Conservation (phyloP, 2,329 filamentous ascomycete species). For the Pseudogymnoascus destructans region DNA sequence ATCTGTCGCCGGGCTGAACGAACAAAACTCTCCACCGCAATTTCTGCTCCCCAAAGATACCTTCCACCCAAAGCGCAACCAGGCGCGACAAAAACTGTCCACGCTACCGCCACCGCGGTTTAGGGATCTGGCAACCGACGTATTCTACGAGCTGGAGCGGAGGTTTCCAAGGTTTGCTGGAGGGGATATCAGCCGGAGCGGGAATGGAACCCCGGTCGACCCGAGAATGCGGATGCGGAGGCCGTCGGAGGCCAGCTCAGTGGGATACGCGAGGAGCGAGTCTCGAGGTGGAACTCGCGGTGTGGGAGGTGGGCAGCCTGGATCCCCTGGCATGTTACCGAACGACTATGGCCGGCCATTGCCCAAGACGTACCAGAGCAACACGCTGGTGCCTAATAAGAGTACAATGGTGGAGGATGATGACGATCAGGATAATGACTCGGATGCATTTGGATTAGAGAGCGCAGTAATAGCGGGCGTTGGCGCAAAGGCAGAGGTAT, state of each 20-base stretch:
- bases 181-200: conserved; percentile 51
- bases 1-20: conserved; percentile 35
- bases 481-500: conserved; percentile 32
- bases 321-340: conserved; percentile 43
- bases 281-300: conserved; percentile 27
- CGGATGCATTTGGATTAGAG: conserved; percentile 51
- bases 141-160: conserved; percentile 88
- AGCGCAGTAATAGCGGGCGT: conserved; percentile 24
- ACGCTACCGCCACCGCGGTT: conserved; percentile 80
- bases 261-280: conserved; percentile 27
- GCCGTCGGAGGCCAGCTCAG: conserved; percentile 46
- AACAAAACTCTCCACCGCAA: conserved; percentile 42
- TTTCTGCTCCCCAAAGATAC: conserved; percentile 73
- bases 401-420: conserved; percentile 96
- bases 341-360: conserved; percentile 63
- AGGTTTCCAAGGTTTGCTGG: conserved; percentile 71
- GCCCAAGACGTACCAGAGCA: conserved; percentile 84
- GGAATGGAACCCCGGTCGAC: conserved; percentile 45
- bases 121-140: conserved; percentile 83
- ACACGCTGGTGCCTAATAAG: conserved; percentile 95
- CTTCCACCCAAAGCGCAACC: conserved; percentile 95
- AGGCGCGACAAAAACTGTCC: conserved; percentile 89
- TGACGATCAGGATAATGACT: conserved; percentile 68
- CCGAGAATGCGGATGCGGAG: conserved; percentile 15
- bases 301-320: conserved; percentile 33